Base-by-base conservation (phyloP, 129 eudicot genomes). In the Cynara cardunculus region DNA sequence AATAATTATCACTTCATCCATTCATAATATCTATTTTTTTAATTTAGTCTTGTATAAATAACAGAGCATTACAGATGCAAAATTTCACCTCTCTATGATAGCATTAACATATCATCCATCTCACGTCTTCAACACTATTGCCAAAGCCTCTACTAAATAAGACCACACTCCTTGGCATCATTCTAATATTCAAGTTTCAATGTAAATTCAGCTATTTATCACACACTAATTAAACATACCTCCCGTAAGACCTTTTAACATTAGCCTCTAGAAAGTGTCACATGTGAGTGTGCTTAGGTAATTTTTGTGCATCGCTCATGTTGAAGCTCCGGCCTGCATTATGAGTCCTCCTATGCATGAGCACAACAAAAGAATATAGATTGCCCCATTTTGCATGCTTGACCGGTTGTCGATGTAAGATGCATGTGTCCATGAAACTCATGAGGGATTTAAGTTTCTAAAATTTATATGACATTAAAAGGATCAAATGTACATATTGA, bases 341-440 rank as follows among this genome's bases (percentile, higher is more conserved):
- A 71, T 5, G 49, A 31, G 21, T 5, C 49, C 67, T 30, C 22
- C 35, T 21, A 46, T 31, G 19, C 30, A 75, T 10, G 24, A 31
- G 9, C 56, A 76, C 53, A 30, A 59, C n/a, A 56, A 76, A 76
- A 62, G 7, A 53, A 53, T 53, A 53, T 18, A 16, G 71, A 59
- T 12, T 76, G 30, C 8, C 59, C 19, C 21, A 31, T 76, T 32
- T 76, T 27, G 71, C 25, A 56, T 31, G 71, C 30, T 13, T 31
- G 71, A 31, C 49, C 30, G 12, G 65, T 76, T 25, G 24, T 5
- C 2, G 22, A 28, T 76, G 31, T 19, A 19, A 32, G 53, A 76
- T 30, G n/a, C 80, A 31, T 61, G 71, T 61, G 56, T 34, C 59
- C 14, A 32, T 62, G 19, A 76, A 76, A 76, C 34, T 32, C 35